phyloP scores from a whole-genome alignment of 208 protist species.

The Leptomonas seymouri region DNA sequence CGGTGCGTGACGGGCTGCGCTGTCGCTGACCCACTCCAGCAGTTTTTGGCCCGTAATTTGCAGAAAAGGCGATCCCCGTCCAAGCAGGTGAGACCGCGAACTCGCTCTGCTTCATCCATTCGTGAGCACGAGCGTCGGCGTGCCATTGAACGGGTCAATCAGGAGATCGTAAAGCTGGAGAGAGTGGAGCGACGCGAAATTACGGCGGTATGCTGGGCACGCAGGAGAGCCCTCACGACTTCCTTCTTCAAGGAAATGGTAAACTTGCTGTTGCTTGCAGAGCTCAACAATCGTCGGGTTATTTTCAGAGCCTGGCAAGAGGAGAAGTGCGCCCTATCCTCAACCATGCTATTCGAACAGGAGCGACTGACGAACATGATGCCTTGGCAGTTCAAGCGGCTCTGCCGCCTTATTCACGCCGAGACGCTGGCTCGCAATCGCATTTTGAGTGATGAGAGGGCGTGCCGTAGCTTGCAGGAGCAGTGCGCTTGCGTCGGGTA shows the following conservation, averaged over 20 bases:
- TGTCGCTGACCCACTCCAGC: conserved; percentile 19
- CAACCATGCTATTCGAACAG: conserved; percentile 1
- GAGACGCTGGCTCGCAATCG: conserved; percentile 16
- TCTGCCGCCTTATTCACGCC: conserved; percentile 13
- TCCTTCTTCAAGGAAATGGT: neutral
- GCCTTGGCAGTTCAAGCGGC: conserved; percentile 11
- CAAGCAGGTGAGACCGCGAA: neutral
- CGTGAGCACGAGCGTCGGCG: neutral
- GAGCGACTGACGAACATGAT: conserved; percentile 8
- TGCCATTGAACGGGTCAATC: neutral
- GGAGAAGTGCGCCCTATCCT: neutral
- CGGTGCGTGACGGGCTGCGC: neutral
- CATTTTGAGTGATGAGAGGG: conserved; percentile 5
- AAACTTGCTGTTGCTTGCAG: neutral
- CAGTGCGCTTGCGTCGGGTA: conserved; percentile 18
- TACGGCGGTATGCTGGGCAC: neutral
- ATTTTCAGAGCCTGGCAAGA: conserved; percentile 29
- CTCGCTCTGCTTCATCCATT: neutral
- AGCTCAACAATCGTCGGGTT: conserved; percentile 8
- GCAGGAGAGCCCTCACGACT: neutral
- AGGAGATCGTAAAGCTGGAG: conserved; percentile 6
- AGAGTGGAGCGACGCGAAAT: conserved; percentile 7
- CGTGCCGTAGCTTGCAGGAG: conserved; percentile 20
- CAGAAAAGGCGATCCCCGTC: neutral
- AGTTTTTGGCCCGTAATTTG: conserved; percentile 24